Percentiles rank a stretch among this genome's conserved stretches.
phyloP scores from a whole-genome alignment of 768 basidiomycete species.

The Hortiboletus flavorubellus region DNA sequence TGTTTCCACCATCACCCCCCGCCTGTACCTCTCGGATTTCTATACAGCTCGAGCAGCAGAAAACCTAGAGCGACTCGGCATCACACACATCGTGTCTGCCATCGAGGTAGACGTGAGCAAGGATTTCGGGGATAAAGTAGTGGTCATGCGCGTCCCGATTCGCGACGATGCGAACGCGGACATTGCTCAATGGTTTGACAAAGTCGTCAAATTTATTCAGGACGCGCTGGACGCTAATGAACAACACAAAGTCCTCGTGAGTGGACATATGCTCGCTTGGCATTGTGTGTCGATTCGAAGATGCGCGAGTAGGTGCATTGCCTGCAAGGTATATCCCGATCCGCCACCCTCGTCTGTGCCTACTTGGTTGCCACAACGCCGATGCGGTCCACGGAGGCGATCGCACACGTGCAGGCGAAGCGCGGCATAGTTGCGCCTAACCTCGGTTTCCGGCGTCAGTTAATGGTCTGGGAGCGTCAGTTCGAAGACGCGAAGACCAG shows the following conservation, averaged over 20 bases:
- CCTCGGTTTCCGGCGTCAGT: slow-evolving; percentile 60
- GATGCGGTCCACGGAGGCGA: slow-evolving; percentile 52
- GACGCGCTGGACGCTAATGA: slow-evolving; percentile 44
- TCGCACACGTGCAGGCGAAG: slow-evolving; percentile 51
- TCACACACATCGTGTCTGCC: slow-evolving; percentile 72
- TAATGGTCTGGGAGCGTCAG: slow-evolving; percentile 36
- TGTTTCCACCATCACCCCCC: slow-evolving; percentile 37
- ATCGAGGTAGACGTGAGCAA: slow-evolving; percentile 42
- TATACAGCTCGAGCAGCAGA: slow-evolving; percentile 49
- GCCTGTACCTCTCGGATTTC: slow-evolving; percentile 64
- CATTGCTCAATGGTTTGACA: slow-evolving; percentile 44
- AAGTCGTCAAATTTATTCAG: slow-evolving; percentile 51
- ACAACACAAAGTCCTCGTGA: slow-evolving; percentile 47
- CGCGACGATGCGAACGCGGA: slow-evolving; percentile 40
- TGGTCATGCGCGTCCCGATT: slow-evolving; percentile 50
- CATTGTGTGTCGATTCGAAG: neutral
- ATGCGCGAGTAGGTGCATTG: slow-evolving; percentile 61
- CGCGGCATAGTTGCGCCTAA: slow-evolving; percentile 66
- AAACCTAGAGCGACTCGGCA: slow-evolving; percentile 51
- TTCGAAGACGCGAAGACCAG: slow-evolving; percentile 26
- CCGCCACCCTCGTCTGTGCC: slow-evolving; percentile 72
- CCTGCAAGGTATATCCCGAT: slow-evolving; percentile 70
- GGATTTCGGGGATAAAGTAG: slow-evolving; percentile 33
- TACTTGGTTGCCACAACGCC: slow-evolving; percentile 54
- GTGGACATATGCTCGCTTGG: slow-evolving; percentile 16